phyloP scores from a whole-genome alignment of 2,329 filamentous ascomycete genomes.

The Diaporthe destruens region DNA sequence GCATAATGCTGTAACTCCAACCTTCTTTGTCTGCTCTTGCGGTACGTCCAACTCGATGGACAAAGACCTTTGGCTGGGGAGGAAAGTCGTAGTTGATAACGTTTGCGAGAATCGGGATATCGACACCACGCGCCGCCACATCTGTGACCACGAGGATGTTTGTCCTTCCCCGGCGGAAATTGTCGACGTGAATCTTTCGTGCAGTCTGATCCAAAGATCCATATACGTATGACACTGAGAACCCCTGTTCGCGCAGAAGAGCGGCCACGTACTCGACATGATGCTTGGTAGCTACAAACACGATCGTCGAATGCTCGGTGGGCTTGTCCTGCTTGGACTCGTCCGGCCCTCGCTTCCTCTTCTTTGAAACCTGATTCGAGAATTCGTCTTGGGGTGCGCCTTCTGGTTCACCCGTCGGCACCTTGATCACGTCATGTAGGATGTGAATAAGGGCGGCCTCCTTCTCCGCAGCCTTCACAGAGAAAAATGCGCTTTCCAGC shows the following conservation, averaged over 20 bases:
- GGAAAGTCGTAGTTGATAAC: conserved; percentile 99
- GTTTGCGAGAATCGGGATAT: conserved; percentile 95
- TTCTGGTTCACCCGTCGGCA: conserved; percentile 78
- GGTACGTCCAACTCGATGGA: conserved; percentile 95
- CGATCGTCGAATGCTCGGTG: conserved; percentile 91
- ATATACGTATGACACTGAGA: conserved; percentile 93
- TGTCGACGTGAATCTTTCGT: conserved; percentile 89
- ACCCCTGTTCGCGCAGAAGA: conserved; percentile 84
- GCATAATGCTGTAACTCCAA: conserved; percentile 94
- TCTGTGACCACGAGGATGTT: conserved; percentile 97
- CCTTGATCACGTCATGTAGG: conserved; percentile 90
- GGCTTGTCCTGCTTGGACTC: conserved; percentile 74
- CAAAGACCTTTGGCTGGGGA: conserved; percentile 94
- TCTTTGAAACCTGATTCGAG: conserved; percentile 67
- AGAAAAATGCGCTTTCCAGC: conserved; percentile 95
- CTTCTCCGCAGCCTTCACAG: conserved; percentile 91
- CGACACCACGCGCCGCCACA: conserved; percentile 95
- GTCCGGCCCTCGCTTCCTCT: conserved; percentile 76
- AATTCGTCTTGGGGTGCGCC: conserved; percentile 61
- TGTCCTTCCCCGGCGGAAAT: conserved; percentile 85
- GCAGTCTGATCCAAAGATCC: conserved; percentile 95
- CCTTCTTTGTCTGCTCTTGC: conserved; percentile 92
- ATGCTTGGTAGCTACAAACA: conserved; percentile 96
- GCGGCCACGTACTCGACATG: conserved; percentile 93
- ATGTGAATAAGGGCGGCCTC: conserved; percentile 92